Evolutionary conservation across 106 monocot species (phyloP).

Genomic region (Dactylorhiza incarnata): DNA sequence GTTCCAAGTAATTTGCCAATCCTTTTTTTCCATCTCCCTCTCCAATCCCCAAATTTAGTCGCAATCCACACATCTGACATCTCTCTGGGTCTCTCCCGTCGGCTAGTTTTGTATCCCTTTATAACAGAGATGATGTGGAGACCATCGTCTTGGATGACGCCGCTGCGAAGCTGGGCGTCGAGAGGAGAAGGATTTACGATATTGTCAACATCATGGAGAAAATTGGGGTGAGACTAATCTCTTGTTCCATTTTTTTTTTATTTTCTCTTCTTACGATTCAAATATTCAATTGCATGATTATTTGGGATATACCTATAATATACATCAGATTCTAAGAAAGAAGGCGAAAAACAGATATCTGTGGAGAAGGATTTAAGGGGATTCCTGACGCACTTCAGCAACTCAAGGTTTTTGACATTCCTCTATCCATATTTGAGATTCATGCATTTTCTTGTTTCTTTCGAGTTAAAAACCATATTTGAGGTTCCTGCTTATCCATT

Average conservation of each 20-base stretch:
- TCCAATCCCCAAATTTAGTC: not conserved
- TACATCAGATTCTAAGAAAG: too few species aligned
- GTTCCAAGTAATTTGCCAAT: slow-evolving; percentile 39
- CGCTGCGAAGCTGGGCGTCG: slow-evolving; percentile 57
- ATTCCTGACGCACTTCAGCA: slow-evolving; percentile 50
- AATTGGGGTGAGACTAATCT: slow-evolving; percentile 46
- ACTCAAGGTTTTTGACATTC: slow-evolving; percentile 39
- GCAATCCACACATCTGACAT: too few species aligned
- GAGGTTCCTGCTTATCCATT: too few species aligned
- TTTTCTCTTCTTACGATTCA: too few species aligned
- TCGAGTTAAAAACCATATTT: too few species aligned
- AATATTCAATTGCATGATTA: too few species aligned
- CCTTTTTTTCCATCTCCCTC: not conserved
- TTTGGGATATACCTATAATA: too few species aligned
- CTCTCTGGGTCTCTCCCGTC: slow-evolving; percentile 2
- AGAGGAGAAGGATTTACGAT: slow-evolving; percentile 89
- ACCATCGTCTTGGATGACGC: slow-evolving; percentile 64
- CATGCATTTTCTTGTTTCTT: too few species aligned
- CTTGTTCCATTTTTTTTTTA: too few species aligned
- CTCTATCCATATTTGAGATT: too few species aligned
- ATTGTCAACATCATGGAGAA: slow-evolving; percentile 89
- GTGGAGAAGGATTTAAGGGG: slow-evolving; percentile 83
- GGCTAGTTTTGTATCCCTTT: slow-evolving; percentile 51
- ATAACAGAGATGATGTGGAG: slow-evolving; percentile 53
- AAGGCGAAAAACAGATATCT: slow-evolving; percentile 73